Evolutionary conservation across 306 rosid species (phyloP).

Genomic region (Cucurbita argyrosperma): DNA sequence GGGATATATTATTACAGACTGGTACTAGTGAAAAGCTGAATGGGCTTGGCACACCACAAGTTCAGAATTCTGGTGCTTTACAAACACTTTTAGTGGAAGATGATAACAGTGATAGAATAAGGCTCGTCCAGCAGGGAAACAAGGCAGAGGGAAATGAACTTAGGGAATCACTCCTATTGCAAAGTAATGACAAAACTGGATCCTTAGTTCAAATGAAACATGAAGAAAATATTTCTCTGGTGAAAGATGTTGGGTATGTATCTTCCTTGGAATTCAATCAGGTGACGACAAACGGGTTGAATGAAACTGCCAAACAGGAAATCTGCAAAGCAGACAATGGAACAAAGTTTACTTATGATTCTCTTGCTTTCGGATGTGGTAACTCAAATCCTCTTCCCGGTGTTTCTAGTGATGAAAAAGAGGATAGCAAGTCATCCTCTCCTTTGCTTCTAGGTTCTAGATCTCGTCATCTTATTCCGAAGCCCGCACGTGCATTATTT

Average conservation of each 20-base stretch:
- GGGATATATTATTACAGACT: slow-evolving; percentile 31
- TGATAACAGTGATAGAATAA: slow-evolving; percentile 21
- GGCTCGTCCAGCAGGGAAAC: slow-evolving; percentile 29
- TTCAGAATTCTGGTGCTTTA: slow-evolving; percentile 23
- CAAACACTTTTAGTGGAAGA: slow-evolving; percentile 32
- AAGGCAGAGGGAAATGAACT: slow-evolving; percentile 39
- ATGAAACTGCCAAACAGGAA: slow-evolving; percentile 45
- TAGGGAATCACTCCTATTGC: slow-evolving; percentile 54
- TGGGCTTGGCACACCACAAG: slow-evolving; percentile 37
- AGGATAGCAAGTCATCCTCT: slow-evolving; percentile 41
- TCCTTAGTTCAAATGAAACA: slow-evolving; percentile 41
- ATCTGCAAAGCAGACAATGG: slow-evolving; percentile 31
- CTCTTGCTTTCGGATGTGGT: slow-evolving; percentile 47
- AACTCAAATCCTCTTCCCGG: slow-evolving; percentile 31
- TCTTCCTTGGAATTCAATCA: slow-evolving; percentile 31
- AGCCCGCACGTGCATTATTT: slow-evolving; percentile 66
- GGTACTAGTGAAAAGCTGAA: slow-evolving; percentile 35
- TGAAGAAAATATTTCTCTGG: slow-evolving; percentile 36
- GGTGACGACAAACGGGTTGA: slow-evolving; percentile 41
- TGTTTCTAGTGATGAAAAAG: slow-evolving; percentile 47
- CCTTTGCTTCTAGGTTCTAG: slow-evolving; percentile 46
- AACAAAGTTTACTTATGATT: slow-evolving; percentile 46
- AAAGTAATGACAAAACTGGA: slow-evolving; percentile 29
- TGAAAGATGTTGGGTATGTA: slow-evolving; percentile 38
- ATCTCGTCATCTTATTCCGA: slow-evolving; percentile 73